Conservation (phyloP, 805 yeast species). For the Teunomyces kruisii region DNA sequence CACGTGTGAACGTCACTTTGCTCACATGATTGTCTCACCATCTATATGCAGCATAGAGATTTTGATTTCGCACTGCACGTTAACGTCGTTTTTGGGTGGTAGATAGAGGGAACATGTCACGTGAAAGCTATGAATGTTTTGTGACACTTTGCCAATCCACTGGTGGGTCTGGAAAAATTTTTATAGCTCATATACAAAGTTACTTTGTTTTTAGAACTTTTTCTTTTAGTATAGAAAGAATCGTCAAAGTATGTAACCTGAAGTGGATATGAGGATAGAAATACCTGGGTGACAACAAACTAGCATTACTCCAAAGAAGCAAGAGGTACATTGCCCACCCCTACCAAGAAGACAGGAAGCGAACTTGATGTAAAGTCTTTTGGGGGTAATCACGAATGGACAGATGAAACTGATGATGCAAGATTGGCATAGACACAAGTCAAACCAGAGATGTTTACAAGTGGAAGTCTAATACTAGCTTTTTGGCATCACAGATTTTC, state of each 20-base stretch:
- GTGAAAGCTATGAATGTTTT: not conserved
- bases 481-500: too few species aligned
- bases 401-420: too few species aligned
- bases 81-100: not conserved
- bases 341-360: too few species aligned
- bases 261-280: not conserved
- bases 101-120: not conserved
- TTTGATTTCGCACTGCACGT: not conserved
- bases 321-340: too few species aligned
- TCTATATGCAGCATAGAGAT: not conserved
- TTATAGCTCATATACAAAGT: slow-evolving; percentile 8
- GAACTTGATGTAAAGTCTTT: too few species aligned
- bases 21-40: not conserved
- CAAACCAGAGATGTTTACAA: too few species aligned
- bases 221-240: slow-evolving; percentile 21
- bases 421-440: too few species aligned
- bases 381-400: too few species aligned
- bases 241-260: slow-evolving; percentile 29
- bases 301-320: not conserved
- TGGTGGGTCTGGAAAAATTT: slow-evolving; percentile 11
- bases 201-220: slow-evolving; percentile 5
- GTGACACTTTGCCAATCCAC: slow-evolving; percentile 1
- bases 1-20: not conserved
- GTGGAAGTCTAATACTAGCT: too few species aligned
- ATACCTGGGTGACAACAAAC: not conserved